phyloP scores from a whole-genome alignment of 805 yeast species.

The Candida germanica region DNA sequence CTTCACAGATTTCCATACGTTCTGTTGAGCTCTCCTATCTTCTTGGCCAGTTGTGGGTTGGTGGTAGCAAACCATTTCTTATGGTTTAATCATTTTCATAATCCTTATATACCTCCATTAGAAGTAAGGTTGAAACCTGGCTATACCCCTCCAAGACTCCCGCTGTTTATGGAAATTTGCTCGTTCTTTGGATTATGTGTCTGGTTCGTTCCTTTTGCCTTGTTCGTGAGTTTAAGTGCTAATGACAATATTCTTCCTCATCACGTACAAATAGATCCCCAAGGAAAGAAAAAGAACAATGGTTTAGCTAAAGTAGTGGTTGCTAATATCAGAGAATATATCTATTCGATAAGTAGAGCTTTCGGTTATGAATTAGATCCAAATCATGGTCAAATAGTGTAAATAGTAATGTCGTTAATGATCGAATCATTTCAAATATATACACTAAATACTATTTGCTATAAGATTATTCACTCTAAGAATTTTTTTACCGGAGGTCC shows the following conservation, averaged over 20 bases:
- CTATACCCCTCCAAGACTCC: constrained; percentile 64
- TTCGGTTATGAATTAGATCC: constrained; percentile 67
- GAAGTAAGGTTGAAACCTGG: constrained; percentile 54
- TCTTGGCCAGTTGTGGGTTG: constrained; percentile 65
- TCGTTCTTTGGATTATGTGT: constrained; percentile 91
- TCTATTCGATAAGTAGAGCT: constrained; percentile 46
- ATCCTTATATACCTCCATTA: constrained; percentile 69
- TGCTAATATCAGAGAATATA: constrained; percentile 45
- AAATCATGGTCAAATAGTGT: constrained; percentile 48
- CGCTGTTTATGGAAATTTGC: constrained; percentile 86
- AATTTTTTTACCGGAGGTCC: constrained; percentile 74
- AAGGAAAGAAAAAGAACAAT: constrained; percentile 26
- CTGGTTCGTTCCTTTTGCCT: constrained; percentile 91
- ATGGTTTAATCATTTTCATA: constrained; percentile 85
- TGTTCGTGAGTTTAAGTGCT: constrained; percentile 89
- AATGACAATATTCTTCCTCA: constrained; percentile 84
- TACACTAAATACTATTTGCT: neutral
- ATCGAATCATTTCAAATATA: neutral
- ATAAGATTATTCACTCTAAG: constrained; percentile 28
- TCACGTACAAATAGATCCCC: constrained; percentile 28
- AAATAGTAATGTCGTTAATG: too few species aligned
- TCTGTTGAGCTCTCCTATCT: constrained; percentile 65
- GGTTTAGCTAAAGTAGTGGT: constrained; percentile 71
- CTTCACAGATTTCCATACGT: constrained; percentile 82
- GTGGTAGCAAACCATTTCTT: constrained; percentile 79